A percentile compares a stretch with the other conserved stretches of the same genome.
Conservation (phyloP, 768 basidiomycete genomes). For the Neoboletus magnificus region DNA sequence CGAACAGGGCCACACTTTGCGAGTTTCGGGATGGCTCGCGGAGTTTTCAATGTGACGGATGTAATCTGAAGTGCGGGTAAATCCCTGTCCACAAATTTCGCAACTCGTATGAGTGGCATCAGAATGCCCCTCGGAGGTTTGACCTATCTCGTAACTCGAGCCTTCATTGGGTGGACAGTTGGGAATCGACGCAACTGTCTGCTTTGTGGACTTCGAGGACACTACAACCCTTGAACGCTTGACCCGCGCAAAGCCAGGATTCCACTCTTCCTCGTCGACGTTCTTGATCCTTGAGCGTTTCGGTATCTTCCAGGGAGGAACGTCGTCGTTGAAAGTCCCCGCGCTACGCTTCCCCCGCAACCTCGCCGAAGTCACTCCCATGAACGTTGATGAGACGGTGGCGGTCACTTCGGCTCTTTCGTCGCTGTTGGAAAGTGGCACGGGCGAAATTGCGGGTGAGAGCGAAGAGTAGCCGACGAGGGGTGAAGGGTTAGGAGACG, state of each 20-base stretch:
- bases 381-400: neutral
- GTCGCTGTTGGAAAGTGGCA: neutral
- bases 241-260: neutral
- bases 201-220: neutral
- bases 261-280: constrained; percentile 25
- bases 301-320: neutral
- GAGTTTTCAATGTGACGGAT: constrained; percentile 23
- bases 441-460: neutral
- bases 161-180: neutral
- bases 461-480: neutral
- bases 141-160: neutral
- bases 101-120: constrained; percentile 8
- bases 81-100: constrained; percentile 12
- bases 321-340: constrained; percentile 1
- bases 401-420: neutral
- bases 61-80: constrained; percentile 23
- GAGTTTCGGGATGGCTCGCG: constrained; percentile 20
- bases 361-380: neutral
- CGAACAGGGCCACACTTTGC: constrained; percentile 25
- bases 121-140: neutral
- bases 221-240: constrained; percentile 1
- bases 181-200: neutral
- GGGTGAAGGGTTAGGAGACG: constrained; percentile 2
- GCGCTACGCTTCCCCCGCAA: constrained; percentile 13
- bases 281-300: constrained; percentile 14